These are phyloP conservation scores for Xeromyces bisporus DNA, from an alignment of 495 filamentous ascomycete species.

Conservation along the genomic window DNA sequence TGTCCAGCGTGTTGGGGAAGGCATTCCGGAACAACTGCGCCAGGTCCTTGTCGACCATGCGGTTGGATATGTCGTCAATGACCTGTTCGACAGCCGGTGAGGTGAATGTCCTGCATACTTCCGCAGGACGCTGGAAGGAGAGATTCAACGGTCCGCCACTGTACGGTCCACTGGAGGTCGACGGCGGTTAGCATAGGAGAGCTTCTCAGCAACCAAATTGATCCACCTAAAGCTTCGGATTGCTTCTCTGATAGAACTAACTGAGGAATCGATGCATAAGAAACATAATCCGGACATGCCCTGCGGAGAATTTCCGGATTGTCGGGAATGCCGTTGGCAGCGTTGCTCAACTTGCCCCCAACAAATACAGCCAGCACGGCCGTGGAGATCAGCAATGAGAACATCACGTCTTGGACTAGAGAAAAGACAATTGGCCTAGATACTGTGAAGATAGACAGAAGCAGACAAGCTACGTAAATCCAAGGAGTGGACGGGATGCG, in stretches of 20 bases:
- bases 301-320: conserved; percentile 18
- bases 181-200: neutral
- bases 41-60: conserved; percentile 74
- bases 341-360: conserved; percentile 4
- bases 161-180: conserved; percentile 42
- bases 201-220: too few relatives aligned
- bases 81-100: conserved; percentile 75
- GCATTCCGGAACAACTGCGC: conserved; percentile 90
- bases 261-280: conserved; percentile 30
- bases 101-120: conserved; percentile 72
- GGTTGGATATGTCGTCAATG: conserved; percentile 61
- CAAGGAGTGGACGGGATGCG: too few relatives aligned
- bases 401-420: neutral
- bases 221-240: too few relatives aligned
- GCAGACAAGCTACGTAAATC: too few relatives aligned
- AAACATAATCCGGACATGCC: conserved; percentile 35
- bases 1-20: conserved; percentile 92
- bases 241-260: too few relatives aligned
- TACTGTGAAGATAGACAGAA: too few relatives aligned
- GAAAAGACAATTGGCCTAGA: too few relatives aligned
- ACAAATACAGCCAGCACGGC: conserved; percentile 7
- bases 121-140: conserved; percentile 75
- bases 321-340: conserved; percentile 13
- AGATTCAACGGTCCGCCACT: conserved; percentile 64
- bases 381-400: conserved; percentile 9